Evolutionary conservation across 2,329 filamentous ascomycete species (phyloP), one percentile per base, ranked within the genome.

Genomic region (Penicillium sp.): DNA sequence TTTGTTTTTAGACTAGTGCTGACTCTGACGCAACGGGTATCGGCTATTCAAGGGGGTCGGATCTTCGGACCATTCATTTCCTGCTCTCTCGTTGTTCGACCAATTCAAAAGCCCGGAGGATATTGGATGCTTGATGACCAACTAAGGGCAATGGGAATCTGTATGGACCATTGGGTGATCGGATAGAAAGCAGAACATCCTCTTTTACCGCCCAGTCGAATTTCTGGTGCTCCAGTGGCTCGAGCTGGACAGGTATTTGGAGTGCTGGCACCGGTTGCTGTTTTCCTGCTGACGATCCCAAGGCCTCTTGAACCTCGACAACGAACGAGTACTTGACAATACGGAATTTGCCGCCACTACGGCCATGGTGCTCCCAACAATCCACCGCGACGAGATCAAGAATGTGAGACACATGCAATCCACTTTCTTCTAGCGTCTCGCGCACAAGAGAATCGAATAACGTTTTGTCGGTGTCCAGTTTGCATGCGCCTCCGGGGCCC

Each of bases 381-480:
- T 70, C 66, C 5, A 70, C 62, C 5, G 66, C 67, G 8, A 80
- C 75, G 50, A 78, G 69, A 26, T 76, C 72, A 2, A 76, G 65
- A 35, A 83, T 69, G 11, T 66, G 66, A 22, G 67, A 76, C 3
- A 80, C 76, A 42, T 69, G 69, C 22, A 84, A 66, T 0, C 81
- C 81, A 0, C 78, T 78, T 62, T 84, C 81, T 64, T 84, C 81
- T 4, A 75, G 73, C 11, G 82, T 67, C 60, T 83, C 81, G 8
- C 81, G 74, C 10, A 72, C 80, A 2, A 78, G 76, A 1, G 76
- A 76, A 49, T 80, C 76, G 1, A 83, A 66, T 34, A 84, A 70
- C 0, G 76, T 81, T 14, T 70, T 63, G 56, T 84, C 81, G 0
- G 67, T 68, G 11, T 69, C 62, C 1, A 55, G 47, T 37, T 83